Evolutionary conservation across 2,329 filamentous ascomycete genomes (phyloP).

Genomic region (Cadophora gregata): DNA sequence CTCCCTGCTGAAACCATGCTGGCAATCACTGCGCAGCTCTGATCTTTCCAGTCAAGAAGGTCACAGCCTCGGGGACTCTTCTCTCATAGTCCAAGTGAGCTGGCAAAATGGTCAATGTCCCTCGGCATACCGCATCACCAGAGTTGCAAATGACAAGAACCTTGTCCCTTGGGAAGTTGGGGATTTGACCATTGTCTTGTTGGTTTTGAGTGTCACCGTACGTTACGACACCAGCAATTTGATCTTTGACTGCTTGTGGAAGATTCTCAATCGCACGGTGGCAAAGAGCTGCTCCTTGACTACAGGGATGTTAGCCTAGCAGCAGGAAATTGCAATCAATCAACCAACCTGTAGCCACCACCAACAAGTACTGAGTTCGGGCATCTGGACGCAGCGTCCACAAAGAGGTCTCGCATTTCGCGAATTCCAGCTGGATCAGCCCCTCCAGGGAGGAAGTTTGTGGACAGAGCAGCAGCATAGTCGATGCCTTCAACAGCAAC

Average conservation of each 20-base stretch:
- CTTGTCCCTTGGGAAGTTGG: conserved; percentile 41
- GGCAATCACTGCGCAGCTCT: background rate
- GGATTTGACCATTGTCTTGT: conserved; percentile 45
- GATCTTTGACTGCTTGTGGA: conserved; percentile 32
- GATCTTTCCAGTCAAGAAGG: conserved; percentile 39
- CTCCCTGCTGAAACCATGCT: background rate
- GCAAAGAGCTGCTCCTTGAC: conserved; percentile 50
- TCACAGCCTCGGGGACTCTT: conserved; percentile 44
- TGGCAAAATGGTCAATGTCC: conserved; percentile 48
- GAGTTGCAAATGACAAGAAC: conserved; percentile 52
- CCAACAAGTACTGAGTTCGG: conserved; percentile 46
- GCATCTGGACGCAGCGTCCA: conserved; percentile 43
- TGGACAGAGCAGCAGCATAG: conserved; percentile 31
- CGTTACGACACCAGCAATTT: conserved; percentile 47
- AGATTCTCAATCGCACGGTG: conserved; percentile 47
- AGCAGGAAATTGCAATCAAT: background rate
- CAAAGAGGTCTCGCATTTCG: conserved; percentile 39
- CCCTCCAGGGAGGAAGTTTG: conserved; percentile 31
- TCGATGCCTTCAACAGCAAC: conserved; percentile 43
- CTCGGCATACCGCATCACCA: conserved; percentile 56
- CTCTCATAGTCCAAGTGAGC: conserved; percentile 47
- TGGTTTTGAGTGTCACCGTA: conserved; percentile 49
- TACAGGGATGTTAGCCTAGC: conserved; percentile 28
- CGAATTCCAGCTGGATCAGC: conserved; percentile 27
- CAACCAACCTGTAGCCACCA: conserved; percentile 42